Evolutionary conservation across 2,329 filamentous ascomycete species (phyloP).

Genomic region (Sporothrix phasma): DNA sequence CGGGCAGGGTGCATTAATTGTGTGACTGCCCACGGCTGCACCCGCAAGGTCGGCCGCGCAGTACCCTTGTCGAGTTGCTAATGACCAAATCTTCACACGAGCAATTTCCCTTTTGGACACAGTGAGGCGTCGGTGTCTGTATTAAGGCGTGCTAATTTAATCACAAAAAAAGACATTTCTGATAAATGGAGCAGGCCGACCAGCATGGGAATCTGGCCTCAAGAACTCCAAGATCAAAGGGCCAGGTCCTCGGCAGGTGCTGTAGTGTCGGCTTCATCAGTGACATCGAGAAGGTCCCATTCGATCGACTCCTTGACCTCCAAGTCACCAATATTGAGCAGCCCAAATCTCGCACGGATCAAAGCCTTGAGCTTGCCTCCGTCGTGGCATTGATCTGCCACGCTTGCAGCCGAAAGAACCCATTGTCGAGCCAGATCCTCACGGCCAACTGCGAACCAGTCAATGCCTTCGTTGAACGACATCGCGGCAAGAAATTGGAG

Average conservation of each 20-base stretch:
- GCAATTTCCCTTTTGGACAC: neutral
- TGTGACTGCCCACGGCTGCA: neutral
- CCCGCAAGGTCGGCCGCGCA: neutral
- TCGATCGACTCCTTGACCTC: conserved; percentile 15
- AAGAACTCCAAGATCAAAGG: neutral
- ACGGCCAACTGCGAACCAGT: conserved; percentile 49
- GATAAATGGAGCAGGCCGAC: neutral
- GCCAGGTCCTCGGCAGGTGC: neutral
- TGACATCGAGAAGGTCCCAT: neutral
- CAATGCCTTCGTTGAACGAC: conserved; percentile 60
- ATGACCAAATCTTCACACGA: neutral
- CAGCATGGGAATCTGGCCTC: neutral
- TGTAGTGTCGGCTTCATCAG: neutral
- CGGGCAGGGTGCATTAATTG: neutral
- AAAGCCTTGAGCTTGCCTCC: conserved; percentile 35
- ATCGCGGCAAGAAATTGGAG: conserved; percentile 66
- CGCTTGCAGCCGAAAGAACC: conserved; percentile 51
- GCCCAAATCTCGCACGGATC: conserved; percentile 36
- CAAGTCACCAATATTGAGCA: conserved; percentile 26
- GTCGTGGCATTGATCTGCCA: conserved; percentile 51
- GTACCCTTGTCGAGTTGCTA: neutral
- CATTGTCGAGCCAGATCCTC: conserved; percentile 48
- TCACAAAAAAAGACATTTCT: neutral
- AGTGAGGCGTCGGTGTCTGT: conserved; percentile 4
- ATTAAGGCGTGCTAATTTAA: neutral